Base-by-base conservation (phyloP, 805 yeast species). In the Soucietia sequanensis region DNA sequence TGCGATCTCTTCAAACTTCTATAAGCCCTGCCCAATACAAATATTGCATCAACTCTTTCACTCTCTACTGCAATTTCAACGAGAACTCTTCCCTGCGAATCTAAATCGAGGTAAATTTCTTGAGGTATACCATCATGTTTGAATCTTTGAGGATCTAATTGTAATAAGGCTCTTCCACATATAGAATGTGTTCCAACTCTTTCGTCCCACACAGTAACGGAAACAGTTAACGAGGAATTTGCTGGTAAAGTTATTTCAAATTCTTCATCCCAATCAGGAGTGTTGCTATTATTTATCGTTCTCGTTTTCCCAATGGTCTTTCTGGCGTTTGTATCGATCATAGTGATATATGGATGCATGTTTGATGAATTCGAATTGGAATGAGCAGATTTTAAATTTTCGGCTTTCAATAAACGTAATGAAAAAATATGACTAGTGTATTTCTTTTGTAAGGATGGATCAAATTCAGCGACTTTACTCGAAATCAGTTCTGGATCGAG, bases 211-310 rank as follows among this genome's bases (percentile, higher is more conserved):
- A 85, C 75, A 2, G 82, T 80, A 2, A 78, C 74, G 2, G 78
- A 71, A 2, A 84, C 44, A 18, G 76, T 67, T 23, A 71, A 60
- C 2, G 73, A 52, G 2, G 71, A 57, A 15, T 67, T 58, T 0
- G 72, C 68, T 11, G 58, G 54, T 10, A 67, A 33, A 4, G 65
- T 61, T 6, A 66, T 39, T 54, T 88, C 95, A 54, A 88, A 86
- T 37, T 84, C 85, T 62, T 90, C 96, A 48, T 86, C 85, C 95
- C 95, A 91, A 11, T 73, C 76, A 0, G 97, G 96, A 47, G 80
- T 78, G 22, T 74, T 61, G 4, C 80, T 76, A 35, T 76, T 76
- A 20, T 70, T 65, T 4, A 84, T 65, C 0, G 81, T 73, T 46
- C 85, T 68, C 0, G 98, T 90, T 41, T 76, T 79, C 2, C 84